Percentiles rank a stretch among this genome's conserved stretches.
Conservation (phyloP, 108 stramenopile species). For the Nitzschia putrida region DNA sequence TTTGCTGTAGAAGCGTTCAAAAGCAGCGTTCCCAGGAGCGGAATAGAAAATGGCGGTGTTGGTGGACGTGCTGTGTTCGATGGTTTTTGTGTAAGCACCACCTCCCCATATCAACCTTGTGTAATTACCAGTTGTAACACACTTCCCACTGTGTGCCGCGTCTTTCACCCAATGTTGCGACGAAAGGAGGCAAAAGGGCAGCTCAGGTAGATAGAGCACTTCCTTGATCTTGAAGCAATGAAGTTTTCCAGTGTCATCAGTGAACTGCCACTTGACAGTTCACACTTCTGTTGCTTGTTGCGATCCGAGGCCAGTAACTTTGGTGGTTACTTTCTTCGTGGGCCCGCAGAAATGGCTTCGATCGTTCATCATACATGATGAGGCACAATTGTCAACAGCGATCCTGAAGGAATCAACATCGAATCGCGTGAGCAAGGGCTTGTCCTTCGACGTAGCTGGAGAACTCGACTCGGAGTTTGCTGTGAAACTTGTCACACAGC, state of each 20-base stretch:
- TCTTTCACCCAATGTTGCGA: conserved; percentile 21
- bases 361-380: conserved; percentile 1
- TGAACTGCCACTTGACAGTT: conserved; percentile 8
- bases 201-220: neutral
- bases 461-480: neutral
- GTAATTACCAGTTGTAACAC: too few relatives aligned
- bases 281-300: too few relatives aligned
- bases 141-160: too few relatives aligned
- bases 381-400: conserved; percentile 13
- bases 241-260: conserved; percentile 1
- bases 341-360: conserved; percentile 1
- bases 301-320: conserved; percentile 1
- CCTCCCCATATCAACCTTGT: too few relatives aligned
- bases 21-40: too few relatives aligned
- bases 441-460: neutral
- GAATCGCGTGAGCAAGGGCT: neutral
- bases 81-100: too few relatives aligned
- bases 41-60: too few relatives aligned
- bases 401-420: conserved; percentile 10
- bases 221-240: neutral
- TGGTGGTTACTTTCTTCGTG: neutral
- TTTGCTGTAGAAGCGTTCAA: too few relatives aligned
- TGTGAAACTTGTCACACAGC: too few relatives aligned
- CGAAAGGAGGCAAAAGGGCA: conserved; percentile 12
- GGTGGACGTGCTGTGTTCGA: too few relatives aligned